Evolutionary conservation across 345 rosid genomes (phyloP), one percentile per base, ranked within the genome.

Genomic region (Odontarrhena argentea): DNA sequence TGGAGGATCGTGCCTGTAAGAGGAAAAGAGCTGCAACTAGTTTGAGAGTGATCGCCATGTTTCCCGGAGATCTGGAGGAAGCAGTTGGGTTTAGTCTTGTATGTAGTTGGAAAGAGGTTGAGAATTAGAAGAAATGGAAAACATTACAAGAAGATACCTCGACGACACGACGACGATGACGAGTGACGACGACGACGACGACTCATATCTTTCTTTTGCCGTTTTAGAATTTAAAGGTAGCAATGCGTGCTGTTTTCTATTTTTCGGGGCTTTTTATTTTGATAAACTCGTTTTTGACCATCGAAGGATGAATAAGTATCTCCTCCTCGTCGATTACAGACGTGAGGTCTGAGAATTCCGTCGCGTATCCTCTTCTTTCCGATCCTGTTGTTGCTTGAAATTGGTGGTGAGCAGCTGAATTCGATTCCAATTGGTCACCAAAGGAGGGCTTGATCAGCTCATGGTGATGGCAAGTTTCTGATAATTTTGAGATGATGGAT

Each of bases 1-100:
- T n/a, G 8, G 13, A 11, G 14, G 14, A 7, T 12, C 43, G 63
- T 80, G 57, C 89, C 85, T 65, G 84, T 37, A 81, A 47, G 51
- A 74, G 67, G 52, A 65, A 54, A 61, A 63, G 26, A n/a, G 51
- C 24, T 12, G 67, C 5, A 68, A 75, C 30, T 11, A 65, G 63
- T 56, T 59, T 25, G 57, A 36, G 43, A 60, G 49, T 45, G 52
- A 60, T 74, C 64, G 68, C 41, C 77, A 74, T 74, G 68, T 24
- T 43, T 11, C 14, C 43, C n/a, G 34, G 13, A 14, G 62, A 66
- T 55, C 13, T 15, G 7, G 51, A 40, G 50, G 3, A 22, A 60
- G 67, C 44, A 63, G 60, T 65, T 64, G 24, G 6, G 42, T 42
- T 22, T 12, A 40, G 45, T 36, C 60, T 55, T 41, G 49, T 28